phyloP scores from a whole-genome alignment of 176 grass and related monocot species.

The Cymbopogon citratus region DNA sequence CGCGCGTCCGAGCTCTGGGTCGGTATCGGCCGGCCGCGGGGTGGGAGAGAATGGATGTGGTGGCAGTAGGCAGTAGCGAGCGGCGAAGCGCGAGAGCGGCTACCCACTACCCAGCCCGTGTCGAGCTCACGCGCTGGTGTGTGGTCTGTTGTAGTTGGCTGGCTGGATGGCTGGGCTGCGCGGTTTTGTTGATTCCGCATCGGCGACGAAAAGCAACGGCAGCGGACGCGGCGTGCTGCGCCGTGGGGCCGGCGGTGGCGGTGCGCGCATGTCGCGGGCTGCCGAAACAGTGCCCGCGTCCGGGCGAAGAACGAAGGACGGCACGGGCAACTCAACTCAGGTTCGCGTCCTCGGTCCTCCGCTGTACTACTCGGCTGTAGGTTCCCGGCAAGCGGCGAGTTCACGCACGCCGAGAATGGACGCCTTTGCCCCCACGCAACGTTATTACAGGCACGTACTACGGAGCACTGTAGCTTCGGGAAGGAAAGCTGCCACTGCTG shows the following conservation, averaged over 20 bases:
- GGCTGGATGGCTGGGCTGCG: not conserved
- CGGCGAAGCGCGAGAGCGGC: not conserved
- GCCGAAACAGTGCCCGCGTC: not conserved
- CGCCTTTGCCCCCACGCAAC: not conserved
- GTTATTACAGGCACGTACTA: not conserved
- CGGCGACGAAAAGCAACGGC: not conserved
- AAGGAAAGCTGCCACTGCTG: not conserved
- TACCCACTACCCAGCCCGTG: too few species aligned
- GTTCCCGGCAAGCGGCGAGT: not conserved
- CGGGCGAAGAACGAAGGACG: not conserved
- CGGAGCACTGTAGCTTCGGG: not conserved
- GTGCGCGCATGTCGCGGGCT: not conserved
- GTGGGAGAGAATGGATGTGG: too few species aligned
- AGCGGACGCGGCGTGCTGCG: constrained; percentile 8
- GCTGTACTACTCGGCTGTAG: not conserved
- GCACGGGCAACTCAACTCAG: not conserved
- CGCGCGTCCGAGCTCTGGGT: not conserved
- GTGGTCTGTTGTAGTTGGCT: not conserved
- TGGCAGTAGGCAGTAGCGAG: too few species aligned
- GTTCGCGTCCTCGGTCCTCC: not conserved
- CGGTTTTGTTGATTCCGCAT: not conserved
- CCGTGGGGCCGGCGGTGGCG: constrained; percentile 9
- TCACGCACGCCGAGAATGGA: not conserved
- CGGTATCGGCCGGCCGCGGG: not conserved
- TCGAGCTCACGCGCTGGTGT: too few species aligned